Evolutionary conservation across 805 yeast genomes (phyloP), one percentile per base, ranked within the genome.

Genomic region (Yarrowia alimentaria): DNA sequence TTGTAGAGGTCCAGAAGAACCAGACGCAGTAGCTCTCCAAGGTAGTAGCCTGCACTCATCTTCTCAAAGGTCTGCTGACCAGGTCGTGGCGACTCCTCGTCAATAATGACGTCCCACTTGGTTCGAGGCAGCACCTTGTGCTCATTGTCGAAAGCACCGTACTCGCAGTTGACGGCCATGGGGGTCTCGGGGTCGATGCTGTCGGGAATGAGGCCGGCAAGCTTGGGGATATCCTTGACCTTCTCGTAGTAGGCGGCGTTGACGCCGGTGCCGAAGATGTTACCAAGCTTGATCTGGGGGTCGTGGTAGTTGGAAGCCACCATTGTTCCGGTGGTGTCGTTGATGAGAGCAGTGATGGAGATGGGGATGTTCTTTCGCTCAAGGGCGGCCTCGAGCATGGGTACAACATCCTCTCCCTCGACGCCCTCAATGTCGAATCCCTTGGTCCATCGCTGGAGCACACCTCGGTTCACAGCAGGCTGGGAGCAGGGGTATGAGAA

Each of bases 141-240:
- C 69, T 88, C 96, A 65, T 88, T 90, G 68, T 91, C 98, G 66
- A 91, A 91, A 6, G 97, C 91, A 63, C 99, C 98, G 72, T 91
- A 91, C 73, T 91, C 99, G 75, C 97, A 89, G 76, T 91, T 91
- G 68, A 91, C 91, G 51, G 96, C 96, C 95, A 91, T 90, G 56
- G 83, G 81, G 33, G 84, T 75, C 43, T 77, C 78, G 6, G 64
- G 68, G 29, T 78, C 64, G 59, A 88, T 77, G 64, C 87, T 96
- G 33, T 68, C 71, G 22, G 80, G 76, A 51, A 83, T 67, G 60
- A 69, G 71, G 54, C 93, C 95, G 60, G 79, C 80, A 60, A 91
- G 75, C 73, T 91, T 91, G 57, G 90, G 91, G 60, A 91, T 79
- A 61, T 79, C 79, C 48, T 73, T 68, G 49, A 80, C 82, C 43